A percentile compares a stretch with the other conserved stretches of the same genome.
Conservation (phyloP, 305 asterid species). For the Lippia alba region DNA sequence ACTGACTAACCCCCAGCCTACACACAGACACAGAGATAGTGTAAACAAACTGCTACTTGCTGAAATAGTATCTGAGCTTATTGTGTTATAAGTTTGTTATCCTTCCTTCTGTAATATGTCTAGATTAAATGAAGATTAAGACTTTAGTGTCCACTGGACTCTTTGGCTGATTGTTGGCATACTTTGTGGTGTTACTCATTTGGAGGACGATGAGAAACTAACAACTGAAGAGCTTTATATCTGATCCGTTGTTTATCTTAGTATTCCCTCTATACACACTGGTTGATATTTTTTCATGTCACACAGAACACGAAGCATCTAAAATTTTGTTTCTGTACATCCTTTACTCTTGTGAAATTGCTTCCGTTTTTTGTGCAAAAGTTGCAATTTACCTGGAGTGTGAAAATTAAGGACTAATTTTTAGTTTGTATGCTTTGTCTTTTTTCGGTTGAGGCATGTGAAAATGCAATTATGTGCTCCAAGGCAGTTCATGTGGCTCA, state of each 20-base stretch:
- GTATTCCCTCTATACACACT: background rate
- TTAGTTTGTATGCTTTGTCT: slow-evolving; percentile 21
- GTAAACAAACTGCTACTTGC: no score
- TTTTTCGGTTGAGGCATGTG: slow-evolving; percentile 65
- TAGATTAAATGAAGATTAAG: no score
- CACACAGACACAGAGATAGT: no score
- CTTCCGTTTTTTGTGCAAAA: slow-evolving; percentile 14
- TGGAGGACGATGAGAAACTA: background rate
- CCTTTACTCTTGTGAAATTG: background rate
- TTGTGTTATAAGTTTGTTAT: no score
- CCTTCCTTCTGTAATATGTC: no score
- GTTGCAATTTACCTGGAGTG: slow-evolving; percentile 1
- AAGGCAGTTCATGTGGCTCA: slow-evolving; percentile 30
- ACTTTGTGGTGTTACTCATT: background rate
- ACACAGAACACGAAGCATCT: background rate
- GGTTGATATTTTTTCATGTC: background rate
- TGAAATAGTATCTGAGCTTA: no score
- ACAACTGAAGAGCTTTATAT: background rate
- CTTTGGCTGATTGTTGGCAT: background rate
- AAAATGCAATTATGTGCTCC: slow-evolving; percentile 58
- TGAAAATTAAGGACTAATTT: slow-evolving; percentile 20
- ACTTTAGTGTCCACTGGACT: no score
- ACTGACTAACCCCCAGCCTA: no score
- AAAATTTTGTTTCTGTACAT: slow-evolving; percentile 17
- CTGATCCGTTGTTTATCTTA: background rate